Percentiles rank a stretch among this genome's conserved stretches.
Evolutionary conservation across 495 filamentous ascomycete genomes (phyloP).

Genomic region (Aspergillus ostianus): DNA sequence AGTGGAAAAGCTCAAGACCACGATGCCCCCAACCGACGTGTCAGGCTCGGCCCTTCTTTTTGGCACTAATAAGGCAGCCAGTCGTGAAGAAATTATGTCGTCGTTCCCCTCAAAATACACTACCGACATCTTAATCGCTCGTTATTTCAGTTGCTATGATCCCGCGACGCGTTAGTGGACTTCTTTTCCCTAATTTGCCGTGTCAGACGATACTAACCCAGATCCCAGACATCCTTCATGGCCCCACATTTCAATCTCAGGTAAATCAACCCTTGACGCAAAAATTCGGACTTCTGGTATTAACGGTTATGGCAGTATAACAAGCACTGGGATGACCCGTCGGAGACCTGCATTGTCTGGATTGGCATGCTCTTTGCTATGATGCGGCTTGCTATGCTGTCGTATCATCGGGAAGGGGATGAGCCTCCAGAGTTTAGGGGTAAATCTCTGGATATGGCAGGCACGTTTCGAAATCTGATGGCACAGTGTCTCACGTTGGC

Average conservation of each 20-base stretch:
- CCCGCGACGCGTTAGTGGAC: constrained; percentile 62
- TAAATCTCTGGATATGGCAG: constrained; percentile 72
- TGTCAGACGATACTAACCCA: constrained; percentile 36
- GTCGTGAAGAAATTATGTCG: constrained; percentile 71
- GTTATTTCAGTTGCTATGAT: constrained; percentile 72
- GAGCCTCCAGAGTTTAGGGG: constrained; percentile 80
- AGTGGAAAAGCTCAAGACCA: constrained; percentile 58
- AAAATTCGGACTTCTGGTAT: constrained; percentile 1
- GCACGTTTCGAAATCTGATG: constrained; percentile 74
- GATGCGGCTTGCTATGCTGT: constrained; percentile 86
- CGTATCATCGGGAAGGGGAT: constrained; percentile 85
- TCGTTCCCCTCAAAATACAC: constrained; percentile 76
- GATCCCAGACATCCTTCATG: constrained; percentile 72
- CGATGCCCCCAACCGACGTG: constrained; percentile 55
- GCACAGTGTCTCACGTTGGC: constrained; percentile 84
- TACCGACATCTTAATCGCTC: constrained; percentile 74
- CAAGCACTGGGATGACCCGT: constrained; percentile 81
- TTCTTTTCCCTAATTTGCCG: constrained; percentile 1
- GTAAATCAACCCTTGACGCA: constrained; percentile 21
- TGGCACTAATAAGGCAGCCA: constrained; percentile 62
- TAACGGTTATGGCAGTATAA: constrained; percentile 57
- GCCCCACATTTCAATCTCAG: constrained; percentile 76
- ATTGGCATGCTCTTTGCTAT: constrained; percentile 85
- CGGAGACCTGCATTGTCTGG: constrained; percentile 80
- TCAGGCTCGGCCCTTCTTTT: constrained; percentile 73